Percentiles rank a stretch among this genome's conserved stretches.
These are phyloP conservation scores for Vicia sativa DNA, from an alignment of 306 rosid species.

Conservation along the genomic window DNA sequence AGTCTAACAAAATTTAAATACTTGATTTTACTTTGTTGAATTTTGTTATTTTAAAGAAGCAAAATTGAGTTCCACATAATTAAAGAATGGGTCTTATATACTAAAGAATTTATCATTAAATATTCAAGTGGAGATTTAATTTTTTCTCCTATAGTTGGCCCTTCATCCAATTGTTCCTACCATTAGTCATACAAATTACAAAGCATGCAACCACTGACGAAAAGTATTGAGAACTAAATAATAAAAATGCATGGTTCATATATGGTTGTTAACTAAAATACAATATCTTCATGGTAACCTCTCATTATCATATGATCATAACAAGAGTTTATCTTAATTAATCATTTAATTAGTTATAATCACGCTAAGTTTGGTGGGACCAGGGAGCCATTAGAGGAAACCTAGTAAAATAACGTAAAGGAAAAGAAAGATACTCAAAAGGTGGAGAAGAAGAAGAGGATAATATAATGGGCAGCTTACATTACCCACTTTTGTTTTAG, in stretches of 20 bases:
- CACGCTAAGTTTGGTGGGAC: conserved; percentile 40
- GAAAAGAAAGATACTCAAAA: not conserved
- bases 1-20: too few relatives aligned
- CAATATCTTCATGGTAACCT: conserved; percentile 47
- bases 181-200: not conserved
- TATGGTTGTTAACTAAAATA: conserved; percentile 28
- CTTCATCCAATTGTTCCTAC: not conserved
- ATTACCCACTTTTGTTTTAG: conserved; percentile 33
- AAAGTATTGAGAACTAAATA: conserved; percentile 8
- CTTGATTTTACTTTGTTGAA: too few relatives aligned
- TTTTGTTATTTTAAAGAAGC: too few relatives aligned
- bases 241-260: conserved; percentile 24
- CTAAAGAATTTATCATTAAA: not conserved
- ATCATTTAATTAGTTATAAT: conserved; percentile 1
- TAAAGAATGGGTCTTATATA: too few relatives aligned
- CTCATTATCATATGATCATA: conserved; percentile 33
- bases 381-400: conserved; percentile 35
- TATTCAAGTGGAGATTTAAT: not conserved
- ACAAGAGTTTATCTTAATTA: conserved; percentile 4
- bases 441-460: conserved; percentile 7
- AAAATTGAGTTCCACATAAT: not conserved
- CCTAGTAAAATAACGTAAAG: conserved; percentile 25
- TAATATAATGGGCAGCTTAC: conserved; percentile 39
- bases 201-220: not conserved
- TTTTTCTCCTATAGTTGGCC: not conserved